Base-by-base conservation (phyloP, 2,329 filamentous ascomycete genomes). In the Tolypocladium guangdongense region DNA sequence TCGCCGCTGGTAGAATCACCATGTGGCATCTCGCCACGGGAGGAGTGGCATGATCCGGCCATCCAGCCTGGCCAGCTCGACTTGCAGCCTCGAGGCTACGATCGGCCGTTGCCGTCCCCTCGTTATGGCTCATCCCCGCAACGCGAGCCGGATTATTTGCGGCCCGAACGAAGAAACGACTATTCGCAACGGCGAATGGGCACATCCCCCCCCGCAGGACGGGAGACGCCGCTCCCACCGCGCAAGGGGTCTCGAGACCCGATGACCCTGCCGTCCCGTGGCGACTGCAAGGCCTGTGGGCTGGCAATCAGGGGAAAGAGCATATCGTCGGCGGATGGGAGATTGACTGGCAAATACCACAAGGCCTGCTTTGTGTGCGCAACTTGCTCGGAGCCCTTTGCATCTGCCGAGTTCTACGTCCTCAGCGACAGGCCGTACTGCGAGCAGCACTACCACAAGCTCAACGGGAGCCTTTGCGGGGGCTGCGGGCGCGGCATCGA, bases 331-430 rank as follows among this genome's bases (percentile, higher is more conserved):
- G 90, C 90, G 0, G 93, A 96, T 62, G 93, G 93, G 18, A 85
- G 91, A 27, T 76, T 99, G 27, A 95, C 89, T 0, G 93, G 93
- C 11, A 86, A 90, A 58, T 99, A 96, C 68, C 93, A 99, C 76
- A 95, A 95, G 68, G 81, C 86, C 5, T 99, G 92, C 68, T 97
- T 99, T 66, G 88, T 92, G 12, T 99, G 93, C 76, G 81, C 83
- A 5, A 90, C 87, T 1, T 99, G 93, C 73, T 75, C 77, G 12
- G 78, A 84, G 52, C 86, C 90, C 1, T 99, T 97, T 65, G 76
- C 84, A 22, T 95, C 90, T 0, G 81, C 89, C 1, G 90, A 93
- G 55, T 97, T 97, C 63, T 99, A 99, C 66, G 91, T 99, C 12
- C 81, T 90, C 55, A 73, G 87, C 58, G 90, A 99, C 70, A 78